A percentile compares a stretch with the other conserved stretches of the same genome.
Evolutionary conservation across 441 rosid genomes (phyloP).

Genomic region (Croton laevigatus): DNA sequence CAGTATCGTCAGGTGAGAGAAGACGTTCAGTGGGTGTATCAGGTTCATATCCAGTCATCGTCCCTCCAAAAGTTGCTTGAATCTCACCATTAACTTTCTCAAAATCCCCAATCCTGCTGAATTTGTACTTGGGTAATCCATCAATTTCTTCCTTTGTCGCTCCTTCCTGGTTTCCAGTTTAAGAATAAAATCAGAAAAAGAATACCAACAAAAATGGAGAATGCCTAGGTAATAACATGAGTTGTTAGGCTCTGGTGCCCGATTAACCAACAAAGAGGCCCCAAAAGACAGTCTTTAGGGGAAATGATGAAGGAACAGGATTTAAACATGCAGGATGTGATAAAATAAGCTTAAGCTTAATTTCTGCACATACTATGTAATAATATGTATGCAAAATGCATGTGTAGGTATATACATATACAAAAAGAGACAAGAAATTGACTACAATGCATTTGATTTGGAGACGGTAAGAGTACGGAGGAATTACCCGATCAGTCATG

Average conservation of each 20-base stretch:
- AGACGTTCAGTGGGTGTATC: conserved; percentile 55
- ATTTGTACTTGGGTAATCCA: conserved; percentile 67
- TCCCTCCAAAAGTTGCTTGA: conserved; percentile 55
- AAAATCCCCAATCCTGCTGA: conserved; percentile 31
- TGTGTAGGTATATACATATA: neutral
- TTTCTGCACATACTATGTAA: neutral
- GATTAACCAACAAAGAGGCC: neutral
- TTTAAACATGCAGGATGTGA: neutral
- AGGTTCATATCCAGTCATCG: conserved; percentile 64
- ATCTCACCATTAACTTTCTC: conserved; percentile 42
- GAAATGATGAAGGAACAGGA: neutral
- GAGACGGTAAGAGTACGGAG: neutral
- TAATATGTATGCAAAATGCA: neutral
- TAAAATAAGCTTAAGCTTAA: neutral
- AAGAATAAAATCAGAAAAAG: neutral
- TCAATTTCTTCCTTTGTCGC: conserved; percentile 89
- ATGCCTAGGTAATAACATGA: neutral
- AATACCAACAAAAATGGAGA: conserved; percentile 3
- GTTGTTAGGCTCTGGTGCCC: neutral
- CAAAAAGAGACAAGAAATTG: neutral
- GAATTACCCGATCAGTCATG: conserved; percentile 80
- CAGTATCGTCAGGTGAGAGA: conserved; percentile 73
- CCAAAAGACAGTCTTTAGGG: neutral
- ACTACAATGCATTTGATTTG: neutral
- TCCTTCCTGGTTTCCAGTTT: conserved; percentile 65